Evolutionary conservation across 345 rosid genomes (phyloP), one percentile per base, ranked within the genome.

Genomic region (Pistacia vera): DNA sequence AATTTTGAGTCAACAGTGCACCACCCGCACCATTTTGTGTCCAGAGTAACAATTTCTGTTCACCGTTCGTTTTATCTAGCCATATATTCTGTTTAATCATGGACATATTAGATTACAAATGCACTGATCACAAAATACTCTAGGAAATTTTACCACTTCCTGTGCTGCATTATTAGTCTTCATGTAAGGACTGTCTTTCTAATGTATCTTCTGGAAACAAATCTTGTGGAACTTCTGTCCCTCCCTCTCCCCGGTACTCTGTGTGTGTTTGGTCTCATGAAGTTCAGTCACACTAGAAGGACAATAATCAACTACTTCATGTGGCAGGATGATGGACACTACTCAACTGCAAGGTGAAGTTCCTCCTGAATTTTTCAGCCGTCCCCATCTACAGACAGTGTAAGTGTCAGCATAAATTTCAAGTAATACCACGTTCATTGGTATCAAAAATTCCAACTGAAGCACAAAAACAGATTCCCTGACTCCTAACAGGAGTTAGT

Each of bases 311-410:
- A 49, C 72, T 4, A 16, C 57, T 33, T 57, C 41, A 17, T 49
- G 28, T 78, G 12, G 72, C 92, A 97, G 99, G 82, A 75, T 78
- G 78, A 80, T 94, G 94, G 91, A 94, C 76, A 17, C 16, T 35
- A 84, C 88, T 30, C 65, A 71, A 25, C 81, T 97, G 44, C 36
- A 8, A 66, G 99, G 97, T 64, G 12, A 46, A 57, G 76, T 96
- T 76, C 98, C 99, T 44, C 1, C 11, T 41, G 11, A 44, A 4
- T 70, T 94, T 41, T 96, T 94, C 84, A 83, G 84, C 83, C 88
- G 88, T 74, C 4, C 74, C 67, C 49, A 78, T 56, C 85, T 97
- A 77, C 89, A 91, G 84, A 91, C 89, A 1, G 89, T 90, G 99
- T 97, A 69, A 84, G 98, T 80, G 13, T 35, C 58, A 25, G 36